Base-by-base conservation (phyloP, 306 rosid species). In the Oemleria cerasiformis region DNA sequence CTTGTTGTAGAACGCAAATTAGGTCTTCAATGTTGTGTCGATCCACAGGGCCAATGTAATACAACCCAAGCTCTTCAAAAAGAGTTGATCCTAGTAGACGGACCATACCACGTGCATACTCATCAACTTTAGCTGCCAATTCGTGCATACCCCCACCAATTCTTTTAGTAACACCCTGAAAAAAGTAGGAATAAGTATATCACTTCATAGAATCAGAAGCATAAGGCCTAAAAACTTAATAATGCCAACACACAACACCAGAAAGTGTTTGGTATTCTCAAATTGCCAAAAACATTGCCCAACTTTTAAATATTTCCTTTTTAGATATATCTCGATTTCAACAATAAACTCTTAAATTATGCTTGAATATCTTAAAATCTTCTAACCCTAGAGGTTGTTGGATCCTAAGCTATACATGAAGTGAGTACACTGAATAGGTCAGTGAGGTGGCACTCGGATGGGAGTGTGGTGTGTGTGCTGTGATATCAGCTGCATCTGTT, bases 81-180 rank as follows among this genome's bases (percentile, higher is more conserved):
- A 93, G 97, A 73, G 98, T 93, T 77, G 94, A 78, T 68, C 98
- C 97, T 3, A 42, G 77, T 25, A 96, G 98, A 73, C 98, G 96
- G 42, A 93, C 83, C 97, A 93, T 87, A 77, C 98, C 98, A 47
- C 98, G 97, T n/a, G 97, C 96, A 83, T 81, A 93, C 85, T 93
- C 97, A 54, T 93, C 98, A 67, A 93, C 97, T 87, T 93, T 93
- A 48, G 98, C 98, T 41, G 98, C 98, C 86, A 78, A 84, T 82
- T 91, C 97, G 77, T 93, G 97, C 94, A 91, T 87, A 16, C 98
- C 89, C 55, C 75, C 44, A 73, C 98, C 98, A 61, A 93, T 87
- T 79, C 88, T 87, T 84, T 93, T 93, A 0, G 98, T 93, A 62
- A 91, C 92, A 56, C 85, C 96, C 98, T 91, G 75, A 50, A 61